Evolutionary conservation across 331 rosid species (phyloP), one percentile per base, ranked within the genome.

Genomic region (Malus hybrid): DNA sequence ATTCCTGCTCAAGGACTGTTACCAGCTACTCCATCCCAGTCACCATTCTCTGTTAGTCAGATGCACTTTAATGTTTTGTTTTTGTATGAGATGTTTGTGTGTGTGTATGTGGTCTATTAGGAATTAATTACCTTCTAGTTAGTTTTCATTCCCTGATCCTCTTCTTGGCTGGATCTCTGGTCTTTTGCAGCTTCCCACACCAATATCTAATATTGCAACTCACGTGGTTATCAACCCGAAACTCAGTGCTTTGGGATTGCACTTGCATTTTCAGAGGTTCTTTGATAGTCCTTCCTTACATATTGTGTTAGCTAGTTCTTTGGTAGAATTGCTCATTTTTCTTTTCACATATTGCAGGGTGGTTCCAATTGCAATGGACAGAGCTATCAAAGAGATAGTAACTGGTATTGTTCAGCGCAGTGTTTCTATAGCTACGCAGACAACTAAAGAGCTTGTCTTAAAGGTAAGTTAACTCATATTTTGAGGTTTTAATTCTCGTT

Each of bases 341-440:
- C 18, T 54, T 32, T 48, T 32, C 22, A 3, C 70, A 55, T 70
- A 77, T 71, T 79, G 59, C 87, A 92, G 99, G 84, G 84, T 79
- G 42, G 97, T 95, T 69, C 97, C 98, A 14, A 77, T 89, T 80
- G 98, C 99, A 32, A 92, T 95, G 98, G 97, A 95, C 73, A 86
- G 94, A 87, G 98, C 99, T 72, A 91, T 95, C 81, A 92, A 90
- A 79, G 97, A 95, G 71, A 95, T 93, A 36, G 97, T 92, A 78
- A 19, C 89, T 71, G 82, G 93, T 63, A 90, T 95, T 71, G 97
- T 95, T 79, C 97, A 92, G 85, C 98, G 99, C 29, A 92, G 96
- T 81, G 98, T 95, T 76, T 95, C 99, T 74, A 95, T 92, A 79
- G 99, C 98, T 36, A 90, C 99, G 50, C 98, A 95, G 82, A 95